Conservation (phyloP, 2,329 filamentous ascomycete species). For the Ploettnerulaceae sp. region DNA sequence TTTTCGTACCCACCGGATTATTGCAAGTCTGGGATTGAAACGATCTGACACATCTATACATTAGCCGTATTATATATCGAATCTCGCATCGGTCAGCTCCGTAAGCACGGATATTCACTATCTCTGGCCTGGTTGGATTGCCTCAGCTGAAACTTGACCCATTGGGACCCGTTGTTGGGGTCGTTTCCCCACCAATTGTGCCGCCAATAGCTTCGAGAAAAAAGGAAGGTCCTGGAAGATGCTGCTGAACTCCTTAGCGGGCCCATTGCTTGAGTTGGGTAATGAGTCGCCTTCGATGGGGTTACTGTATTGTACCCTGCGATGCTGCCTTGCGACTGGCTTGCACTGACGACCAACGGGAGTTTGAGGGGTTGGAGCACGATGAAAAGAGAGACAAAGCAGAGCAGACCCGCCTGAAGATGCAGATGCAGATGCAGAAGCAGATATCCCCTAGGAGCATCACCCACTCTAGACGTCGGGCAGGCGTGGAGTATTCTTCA, state of each 20-base stretch:
- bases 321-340: neutral
- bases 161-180: too few relatives aligned
- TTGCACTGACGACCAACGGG: neutral
- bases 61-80: conserved; percentile 7
- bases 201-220: conserved; percentile 14
- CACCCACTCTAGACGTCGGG: neutral
- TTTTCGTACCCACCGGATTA: neutral
- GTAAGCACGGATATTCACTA: conserved; percentile 10
- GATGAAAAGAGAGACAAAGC: neutral
- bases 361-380: neutral
- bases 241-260: conserved; percentile 3
- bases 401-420: neutral
- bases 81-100: conserved; percentile 5
- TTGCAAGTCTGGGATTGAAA: conserved; percentile 13
- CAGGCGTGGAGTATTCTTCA: neutral
- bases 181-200: conserved; percentile 3
- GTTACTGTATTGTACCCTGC: neutral
- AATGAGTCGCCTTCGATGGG: neutral
- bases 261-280: neutral
- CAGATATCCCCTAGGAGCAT: neutral
- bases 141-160: conserved; percentile 11
- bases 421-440: neutral
- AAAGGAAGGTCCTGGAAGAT: conserved; percentile 1
- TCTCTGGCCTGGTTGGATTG: conserved; percentile 4
- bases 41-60: conserved; percentile 12